phyloP scores from a whole-genome alignment of 2,329 filamentous ascomycete species.

The Basipetospora chlamydospora region DNA sequence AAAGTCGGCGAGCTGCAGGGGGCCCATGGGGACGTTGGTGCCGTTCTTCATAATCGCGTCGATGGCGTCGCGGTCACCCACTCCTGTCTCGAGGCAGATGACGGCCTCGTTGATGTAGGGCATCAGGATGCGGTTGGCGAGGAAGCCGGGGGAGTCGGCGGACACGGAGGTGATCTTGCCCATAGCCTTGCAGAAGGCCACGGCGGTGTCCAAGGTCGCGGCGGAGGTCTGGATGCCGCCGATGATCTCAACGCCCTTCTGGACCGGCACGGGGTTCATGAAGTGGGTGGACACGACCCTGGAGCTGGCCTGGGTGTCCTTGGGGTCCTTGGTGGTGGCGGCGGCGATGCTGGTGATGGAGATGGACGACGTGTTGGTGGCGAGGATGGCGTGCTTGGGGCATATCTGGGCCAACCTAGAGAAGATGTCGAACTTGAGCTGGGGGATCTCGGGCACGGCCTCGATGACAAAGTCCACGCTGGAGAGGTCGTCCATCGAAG shows the following conservation, averaged over 20 bases:
- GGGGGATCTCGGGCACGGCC: slow-evolving; percentile 83
- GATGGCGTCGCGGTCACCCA: slow-evolving; percentile 81
- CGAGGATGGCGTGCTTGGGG: slow-evolving; percentile 73
- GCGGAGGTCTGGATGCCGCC: slow-evolving; percentile 80
- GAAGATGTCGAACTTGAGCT: slow-evolving; percentile 83
- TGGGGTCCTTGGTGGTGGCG: slow-evolving; percentile 64
- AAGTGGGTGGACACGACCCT: slow-evolving; percentile 94
- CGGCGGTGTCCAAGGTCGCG: slow-evolving; percentile 64
- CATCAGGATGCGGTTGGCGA: slow-evolving; percentile 96
- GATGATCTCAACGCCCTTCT: slow-evolving; percentile 97
- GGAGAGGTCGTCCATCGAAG: slow-evolving; percentile 60
- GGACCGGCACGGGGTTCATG: slow-evolving; percentile 96
- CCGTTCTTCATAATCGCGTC: slow-evolving; percentile 99
- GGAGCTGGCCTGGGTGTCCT: slow-evolving; percentile 64
- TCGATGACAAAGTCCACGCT: slow-evolving; percentile 96
- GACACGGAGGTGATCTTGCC: slow-evolving; percentile 83
- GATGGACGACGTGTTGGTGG: slow-evolving; percentile 98
- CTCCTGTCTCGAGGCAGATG: slow-evolving; percentile 85
- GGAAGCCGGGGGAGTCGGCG: slow-evolving; percentile 81
- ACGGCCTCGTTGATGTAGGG: slow-evolving; percentile 98
- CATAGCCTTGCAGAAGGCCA: slow-evolving; percentile 81
- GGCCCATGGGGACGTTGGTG: slow-evolving; percentile 97
- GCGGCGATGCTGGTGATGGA: slow-evolving; percentile 94
- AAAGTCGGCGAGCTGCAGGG: slow-evolving; percentile 85
- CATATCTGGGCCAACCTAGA: slow-evolving; percentile 66